A percentile compares a stretch with the other conserved stretches of the same genome.
Evolutionary conservation across 352 stramenopile species (phyloP).

Genomic region (Phytophthora pisi): DNA sequence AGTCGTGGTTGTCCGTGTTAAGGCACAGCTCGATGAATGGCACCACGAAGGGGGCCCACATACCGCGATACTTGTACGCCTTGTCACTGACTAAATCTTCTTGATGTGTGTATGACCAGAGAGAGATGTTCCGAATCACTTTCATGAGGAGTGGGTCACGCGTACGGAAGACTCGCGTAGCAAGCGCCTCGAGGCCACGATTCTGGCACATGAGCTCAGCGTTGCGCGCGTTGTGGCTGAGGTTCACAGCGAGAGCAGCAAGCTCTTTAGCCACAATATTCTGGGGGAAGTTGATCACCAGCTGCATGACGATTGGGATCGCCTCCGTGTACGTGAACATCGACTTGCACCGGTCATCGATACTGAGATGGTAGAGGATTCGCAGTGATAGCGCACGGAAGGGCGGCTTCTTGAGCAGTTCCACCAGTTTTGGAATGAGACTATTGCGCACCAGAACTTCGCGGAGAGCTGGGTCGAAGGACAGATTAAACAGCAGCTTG

Average conservation of each 20-base stretch:
- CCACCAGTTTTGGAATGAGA: slow-evolving; percentile 92
- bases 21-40: slow-evolving; percentile 88
- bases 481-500: slow-evolving; percentile 95
- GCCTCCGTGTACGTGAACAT: slow-evolving; percentile 96
- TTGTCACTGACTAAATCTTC: slow-evolving; percentile 86
- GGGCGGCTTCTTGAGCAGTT: slow-evolving; percentile 92
- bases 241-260: slow-evolving; percentile 93
- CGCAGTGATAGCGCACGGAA: slow-evolving; percentile 89
- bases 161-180: slow-evolving; percentile 88
- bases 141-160: slow-evolving; percentile 94
- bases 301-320: slow-evolving; percentile 94
- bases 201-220: slow-evolving; percentile 92
- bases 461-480: slow-evolving; percentile 89
- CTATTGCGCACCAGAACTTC: slow-evolving; percentile 89
- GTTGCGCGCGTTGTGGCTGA: slow-evolving; percentile 91
- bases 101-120: slow-evolving; percentile 93
- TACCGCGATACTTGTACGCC: slow-evolving; percentile 91
- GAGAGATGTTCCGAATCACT: slow-evolving; percentile 91
- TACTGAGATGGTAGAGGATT: slow-evolving; percentile 96
- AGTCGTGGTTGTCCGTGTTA: slow-evolving; percentile 91
- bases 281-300: slow-evolving; percentile 94
- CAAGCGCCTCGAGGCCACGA: slow-evolving; percentile 87
- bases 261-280: slow-evolving; percentile 94
- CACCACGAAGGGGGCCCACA: slow-evolving; percentile 93
- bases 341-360: slow-evolving; percentile 94